phyloP scores from a whole-genome alignment of 2,329 filamentous ascomycete genomes.

The Talaromyces atroroseus region DNA sequence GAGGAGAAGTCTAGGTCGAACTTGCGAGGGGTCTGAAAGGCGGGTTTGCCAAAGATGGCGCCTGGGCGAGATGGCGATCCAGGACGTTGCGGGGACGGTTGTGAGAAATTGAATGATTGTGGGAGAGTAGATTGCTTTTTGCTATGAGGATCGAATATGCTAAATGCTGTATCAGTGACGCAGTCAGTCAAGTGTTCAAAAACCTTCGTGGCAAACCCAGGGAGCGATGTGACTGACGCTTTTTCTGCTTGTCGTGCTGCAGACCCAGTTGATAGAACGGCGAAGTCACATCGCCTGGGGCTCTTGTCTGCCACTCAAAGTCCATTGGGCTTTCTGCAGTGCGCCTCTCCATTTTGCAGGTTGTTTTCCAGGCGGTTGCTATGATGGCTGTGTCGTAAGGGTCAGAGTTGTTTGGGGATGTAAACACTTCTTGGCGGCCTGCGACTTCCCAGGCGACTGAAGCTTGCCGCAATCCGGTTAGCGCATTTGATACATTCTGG shows the following conservation, averaged over 20 bases:
- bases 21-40: constrained; percentile 47
- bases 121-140: constrained; percentile 46
- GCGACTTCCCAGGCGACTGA: constrained; percentile 4
- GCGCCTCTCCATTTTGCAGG: constrained; percentile 32
- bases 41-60: constrained; percentile 34
- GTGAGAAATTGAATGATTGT: constrained; percentile 47
- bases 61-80: constrained; percentile 24
- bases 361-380: constrained; percentile 13
- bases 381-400: constrained; percentile 12
- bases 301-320: constrained; percentile 44
- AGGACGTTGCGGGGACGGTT: constrained; percentile 25
- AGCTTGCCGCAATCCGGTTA: neutral
- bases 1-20: constrained; percentile 44
- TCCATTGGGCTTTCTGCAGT: constrained; percentile 47
- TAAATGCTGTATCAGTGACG: constrained; percentile 10
- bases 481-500: neutral
- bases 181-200: constrained; percentile 23
- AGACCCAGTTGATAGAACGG: constrained; percentile 45
- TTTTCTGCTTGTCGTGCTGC: constrained; percentile 38
- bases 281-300: constrained; percentile 41
- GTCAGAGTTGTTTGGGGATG: constrained; percentile 10
- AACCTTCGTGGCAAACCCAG: neutral
- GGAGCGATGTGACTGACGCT: constrained; percentile 32
- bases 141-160: constrained; percentile 41
- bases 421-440: constrained; percentile 12